Conservation (phyloP, 345 rosid genomes). For the Brassica cretica region DNA sequence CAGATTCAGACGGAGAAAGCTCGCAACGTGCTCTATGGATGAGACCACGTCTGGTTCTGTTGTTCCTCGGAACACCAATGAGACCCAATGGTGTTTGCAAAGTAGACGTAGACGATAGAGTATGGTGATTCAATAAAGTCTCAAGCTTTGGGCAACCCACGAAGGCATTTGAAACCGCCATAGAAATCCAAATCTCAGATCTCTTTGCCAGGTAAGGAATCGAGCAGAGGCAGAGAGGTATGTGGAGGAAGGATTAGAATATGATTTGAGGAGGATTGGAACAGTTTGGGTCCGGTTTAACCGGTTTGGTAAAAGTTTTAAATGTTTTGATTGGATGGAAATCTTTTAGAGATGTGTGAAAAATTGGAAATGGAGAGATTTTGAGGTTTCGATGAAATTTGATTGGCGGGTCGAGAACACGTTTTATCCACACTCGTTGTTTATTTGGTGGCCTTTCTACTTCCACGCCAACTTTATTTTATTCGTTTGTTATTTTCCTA, state of each 20-base stretch:
- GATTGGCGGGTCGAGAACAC: conserved; percentile 59
- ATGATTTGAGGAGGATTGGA: not conserved
- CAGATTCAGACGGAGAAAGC: not conserved
- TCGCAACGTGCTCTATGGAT: not conserved
- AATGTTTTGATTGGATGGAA: not conserved
- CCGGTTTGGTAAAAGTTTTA: not conserved
- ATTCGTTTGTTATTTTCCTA: not conserved
- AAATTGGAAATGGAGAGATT: not conserved
- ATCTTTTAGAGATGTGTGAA: not conserved
- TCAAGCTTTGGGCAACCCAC: not conserved
- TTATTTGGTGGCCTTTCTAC: conserved; percentile 20
- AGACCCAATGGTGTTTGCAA: not conserved
- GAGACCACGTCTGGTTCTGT: not conserved
- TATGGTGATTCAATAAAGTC: not conserved
- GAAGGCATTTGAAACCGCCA: not conserved
- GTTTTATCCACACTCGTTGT: conserved; percentile 61
- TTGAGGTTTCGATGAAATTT: conserved; percentile 39
- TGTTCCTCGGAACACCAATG: not conserved
- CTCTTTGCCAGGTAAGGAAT: not conserved
- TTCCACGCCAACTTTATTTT: not conserved
- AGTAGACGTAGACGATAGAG: not conserved
- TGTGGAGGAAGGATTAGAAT: too few relatives aligned
- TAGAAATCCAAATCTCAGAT: not conserved
- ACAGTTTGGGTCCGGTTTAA: not conserved
- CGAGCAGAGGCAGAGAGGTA: not conserved